Base-by-base conservation (phyloP, 306 rosid species). In the Argentina anserina region DNA sequence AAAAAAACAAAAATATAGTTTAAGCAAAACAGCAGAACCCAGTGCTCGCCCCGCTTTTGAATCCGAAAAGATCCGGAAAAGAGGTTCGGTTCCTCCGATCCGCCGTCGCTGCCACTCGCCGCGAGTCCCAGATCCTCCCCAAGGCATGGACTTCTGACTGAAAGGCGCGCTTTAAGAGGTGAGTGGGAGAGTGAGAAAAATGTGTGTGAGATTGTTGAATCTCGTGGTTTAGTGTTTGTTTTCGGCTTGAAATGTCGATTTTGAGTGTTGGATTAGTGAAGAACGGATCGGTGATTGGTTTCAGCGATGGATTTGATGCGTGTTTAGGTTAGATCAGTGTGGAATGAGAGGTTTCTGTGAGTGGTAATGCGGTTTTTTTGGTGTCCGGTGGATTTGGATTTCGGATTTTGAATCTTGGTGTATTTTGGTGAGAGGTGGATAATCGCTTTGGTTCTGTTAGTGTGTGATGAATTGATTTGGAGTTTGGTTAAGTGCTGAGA, bases 1-100 rank as follows among this genome's bases (percentile, higher is more conserved):
- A 9, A 23, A 21, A 60, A 60, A 14, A 29, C 20, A 53, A 65
- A 56, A 17, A 21, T 21, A 68, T 12, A 6, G 6, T n/a, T n/a
- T n/a, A n/a, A n/a, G n/a, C n/a, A n/a, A 1, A 46, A 56, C 52
- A 11, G 52, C 11, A 29, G 15, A 41, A 3, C 41, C 58, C 56
- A 59, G 71, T 29, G 72, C 45, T n/a, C n/a, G n/a, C n/a, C n/a
- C n/a, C n/a, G n/a, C n/a, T 42, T 80, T 78, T 74, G 85, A 80
- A 80, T 83, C 86, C 80, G 72, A 65, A 79, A 84, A 72, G 90
- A 87, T 88, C 87, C 66, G 83, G 36, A 33, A 33, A 33, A 33
- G 36, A 33, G 86, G 71, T 73, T 77, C 80, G 85, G 91, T 81
- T 85, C 86, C 86, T 81, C 82, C 80, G 85, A 87, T 87, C 90